phyloP scores from a whole-genome alignment of 768 basidiomycete species.

The Cystobasidium tubakii region DNA sequence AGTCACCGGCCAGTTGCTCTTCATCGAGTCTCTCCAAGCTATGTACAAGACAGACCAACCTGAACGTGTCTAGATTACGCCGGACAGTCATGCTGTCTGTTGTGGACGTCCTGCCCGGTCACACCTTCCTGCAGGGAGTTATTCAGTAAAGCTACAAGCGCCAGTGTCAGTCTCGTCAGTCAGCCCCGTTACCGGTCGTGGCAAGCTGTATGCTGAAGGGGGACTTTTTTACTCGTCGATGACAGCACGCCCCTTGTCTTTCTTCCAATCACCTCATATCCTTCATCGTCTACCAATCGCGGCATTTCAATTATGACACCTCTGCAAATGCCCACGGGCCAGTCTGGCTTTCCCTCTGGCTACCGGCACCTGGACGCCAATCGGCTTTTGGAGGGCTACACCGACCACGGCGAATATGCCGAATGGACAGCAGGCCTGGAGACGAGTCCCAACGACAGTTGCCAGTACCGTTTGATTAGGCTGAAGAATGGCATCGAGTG shows the following conservation, averaged over 20 bases:
- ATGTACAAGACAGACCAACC: no score
- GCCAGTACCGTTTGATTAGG: neutral
- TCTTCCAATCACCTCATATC: neutral
- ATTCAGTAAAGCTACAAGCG: no score
- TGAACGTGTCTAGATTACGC: no score
- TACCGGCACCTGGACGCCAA: neutral
- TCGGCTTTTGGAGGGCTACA: slow-evolving; percentile 9
- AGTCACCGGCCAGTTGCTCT: no score
- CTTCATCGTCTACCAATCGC: neutral
- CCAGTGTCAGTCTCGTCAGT: neutral
- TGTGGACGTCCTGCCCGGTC: no score
- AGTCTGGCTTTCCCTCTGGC: slow-evolving; percentile 3
- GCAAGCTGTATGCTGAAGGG: neutral
- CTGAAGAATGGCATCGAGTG: slow-evolving; percentile 14
- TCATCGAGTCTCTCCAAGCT: no score
- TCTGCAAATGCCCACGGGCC: neutral
- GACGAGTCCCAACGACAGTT: neutral
- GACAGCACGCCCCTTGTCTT: neutral
- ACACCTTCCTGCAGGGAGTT: no score
- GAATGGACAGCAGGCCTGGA: slow-evolving; percentile 14
- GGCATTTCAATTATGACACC: neutral
- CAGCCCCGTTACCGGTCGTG: neutral
- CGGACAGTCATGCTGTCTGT: no score
- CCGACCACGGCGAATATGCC: neutral
- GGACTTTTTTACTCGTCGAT: neutral